These are phyloP conservation scores for Epichloe elymi DNA, from an alignment of 2,329 filamentous ascomycete species.

Conservation along the genomic window DNA sequence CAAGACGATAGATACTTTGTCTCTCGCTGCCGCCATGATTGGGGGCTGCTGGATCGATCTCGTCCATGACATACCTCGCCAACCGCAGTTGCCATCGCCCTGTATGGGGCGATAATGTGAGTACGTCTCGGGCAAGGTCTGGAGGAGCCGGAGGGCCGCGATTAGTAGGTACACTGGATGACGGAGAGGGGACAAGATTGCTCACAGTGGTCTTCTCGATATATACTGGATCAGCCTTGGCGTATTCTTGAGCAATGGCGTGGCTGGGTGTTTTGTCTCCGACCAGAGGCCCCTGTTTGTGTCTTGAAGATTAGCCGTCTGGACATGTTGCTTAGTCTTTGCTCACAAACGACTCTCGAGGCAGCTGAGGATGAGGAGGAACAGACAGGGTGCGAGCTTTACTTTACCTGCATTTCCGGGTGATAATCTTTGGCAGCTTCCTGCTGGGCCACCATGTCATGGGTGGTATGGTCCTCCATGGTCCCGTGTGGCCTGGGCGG, in stretches of 20 bases:
- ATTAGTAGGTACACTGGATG: background rate
- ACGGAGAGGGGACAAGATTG: slow-evolving; percentile 9
- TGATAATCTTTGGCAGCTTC: slow-evolving; percentile 46
- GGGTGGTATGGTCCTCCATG: slow-evolving; percentile 22
- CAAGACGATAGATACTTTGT: too few relatives aligned
- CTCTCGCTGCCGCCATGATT: background rate
- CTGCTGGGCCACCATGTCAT: slow-evolving; percentile 45
- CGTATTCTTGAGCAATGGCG: slow-evolving; percentile 73
- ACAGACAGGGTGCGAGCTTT: slow-evolving; percentile 12
- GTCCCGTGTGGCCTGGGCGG: slow-evolving; percentile 10
- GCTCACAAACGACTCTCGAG: too few relatives aligned
- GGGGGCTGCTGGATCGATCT: slow-evolving; percentile 3
- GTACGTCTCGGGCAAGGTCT: slow-evolving; percentile 74
- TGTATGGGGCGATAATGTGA: slow-evolving; percentile 77
- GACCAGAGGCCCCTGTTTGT: slow-evolving; percentile 62
- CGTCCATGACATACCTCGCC: slow-evolving; percentile 62
- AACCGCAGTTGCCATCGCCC: slow-evolving; percentile 93
- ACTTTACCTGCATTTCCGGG: slow-evolving; percentile 43
- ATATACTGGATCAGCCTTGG: slow-evolving; percentile 73
- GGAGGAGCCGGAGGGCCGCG: slow-evolving; percentile 8
- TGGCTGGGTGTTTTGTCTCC: slow-evolving; percentile 65
- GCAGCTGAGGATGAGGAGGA: too few relatives aligned
- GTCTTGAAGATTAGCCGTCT: background rate
- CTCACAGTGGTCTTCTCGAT: slow-evolving; percentile 77
- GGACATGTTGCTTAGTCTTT: background rate